These are phyloP conservation scores for Parmelia sp. DNA, from an alignment of 495 filamentous ascomycete species.

Conservation along the genomic window DNA sequence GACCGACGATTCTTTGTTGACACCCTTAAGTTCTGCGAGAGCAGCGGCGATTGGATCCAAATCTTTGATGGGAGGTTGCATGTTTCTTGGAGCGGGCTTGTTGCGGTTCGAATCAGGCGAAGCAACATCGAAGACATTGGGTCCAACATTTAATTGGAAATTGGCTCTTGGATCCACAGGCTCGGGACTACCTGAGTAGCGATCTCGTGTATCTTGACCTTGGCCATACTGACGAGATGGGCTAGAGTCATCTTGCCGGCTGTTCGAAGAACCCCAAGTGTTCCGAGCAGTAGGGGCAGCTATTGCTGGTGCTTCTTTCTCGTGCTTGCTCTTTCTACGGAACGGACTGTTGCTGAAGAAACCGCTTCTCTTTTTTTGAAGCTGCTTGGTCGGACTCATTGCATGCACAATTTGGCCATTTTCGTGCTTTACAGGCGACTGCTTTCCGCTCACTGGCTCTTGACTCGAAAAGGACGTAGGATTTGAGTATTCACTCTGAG, in stretches of 20 bases:
- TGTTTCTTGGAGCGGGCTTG: conserved; percentile 29
- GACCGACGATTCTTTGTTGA: conserved; percentile 65
- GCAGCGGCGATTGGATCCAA: conserved; percentile 88
- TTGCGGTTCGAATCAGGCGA: conserved; percentile 57
- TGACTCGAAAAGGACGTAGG: conserved; percentile 86
- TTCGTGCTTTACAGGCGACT: conserved; percentile 62
- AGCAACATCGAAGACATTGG: conserved; percentile 96
- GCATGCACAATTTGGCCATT: conserved; percentile 41
- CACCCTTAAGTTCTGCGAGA: conserved; percentile 84
- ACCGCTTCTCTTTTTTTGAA: conserved; percentile 79
- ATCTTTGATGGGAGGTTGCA: conserved; percentile 36
- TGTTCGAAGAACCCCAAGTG: conserved; percentile 37
- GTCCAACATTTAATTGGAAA: conserved; percentile 91
- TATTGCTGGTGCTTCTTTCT: conserved; percentile 54
- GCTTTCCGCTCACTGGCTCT: conserved; percentile 58
- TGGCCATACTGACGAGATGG: conserved; percentile 29
- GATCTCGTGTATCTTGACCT: conserved; percentile 22
- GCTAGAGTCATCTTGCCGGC: conserved; percentile 27
- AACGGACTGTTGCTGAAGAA: conserved; percentile 98
- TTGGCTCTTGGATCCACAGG: conserved; percentile 89
- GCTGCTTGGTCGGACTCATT: conserved; percentile 54
- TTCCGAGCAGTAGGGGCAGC: conserved; percentile 31
- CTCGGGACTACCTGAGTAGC: conserved; percentile 61
- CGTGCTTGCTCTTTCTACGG: conserved; percentile 80
- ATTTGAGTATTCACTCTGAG: conserved; percentile 84